These are phyloP conservation scores for Alternaria metachromatica DNA, from an alignment of 2,329 filamentous ascomycete species.

Conservation along the genomic window DNA sequence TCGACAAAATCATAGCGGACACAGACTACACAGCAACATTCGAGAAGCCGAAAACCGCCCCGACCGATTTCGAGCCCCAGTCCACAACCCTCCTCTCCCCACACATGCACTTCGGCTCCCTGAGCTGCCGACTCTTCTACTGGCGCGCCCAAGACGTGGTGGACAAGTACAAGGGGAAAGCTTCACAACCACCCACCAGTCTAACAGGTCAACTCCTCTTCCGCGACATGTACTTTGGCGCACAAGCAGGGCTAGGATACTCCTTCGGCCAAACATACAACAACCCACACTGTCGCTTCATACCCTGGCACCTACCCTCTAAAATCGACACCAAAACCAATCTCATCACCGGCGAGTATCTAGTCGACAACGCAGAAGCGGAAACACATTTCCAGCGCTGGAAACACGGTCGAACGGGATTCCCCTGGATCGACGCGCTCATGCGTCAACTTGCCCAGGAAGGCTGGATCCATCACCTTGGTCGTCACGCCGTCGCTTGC, in stretches of 20 bases:
- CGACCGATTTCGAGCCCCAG: conserved; percentile 74
- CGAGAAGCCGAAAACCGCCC: conserved; percentile 76
- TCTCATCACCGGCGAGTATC: conserved; percentile 65
- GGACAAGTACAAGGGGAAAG: conserved; percentile 62
- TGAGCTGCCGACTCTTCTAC: conserved; percentile 75
- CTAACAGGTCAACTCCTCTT: conserved; percentile 77
- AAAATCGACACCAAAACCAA: conserved; percentile 56
- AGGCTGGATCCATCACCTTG: conserved; percentile 82
- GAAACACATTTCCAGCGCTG: conserved; percentile 73
- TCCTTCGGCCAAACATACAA: conserved; percentile 69
- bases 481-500: conserved; percentile 78
- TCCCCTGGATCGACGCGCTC: conserved; percentile 80
- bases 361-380: conserved; percentile 67
- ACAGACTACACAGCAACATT: conserved; percentile 75
- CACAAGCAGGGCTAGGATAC: conserved; percentile 71
- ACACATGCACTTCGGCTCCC: conserved; percentile 75
- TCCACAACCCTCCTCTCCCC: conserved; percentile 77
- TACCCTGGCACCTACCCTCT: conserved; percentile 78
- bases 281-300: conserved; percentile 73
- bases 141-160: conserved; percentile 72
- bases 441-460: conserved; percentile 76
- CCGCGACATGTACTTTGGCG: conserved; percentile 83
- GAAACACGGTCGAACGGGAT: conserved; percentile 73
- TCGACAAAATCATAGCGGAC: conserved; percentile 67
- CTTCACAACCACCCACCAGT: conserved; percentile 67